These are phyloP conservation scores for Puccinia coronata DNA, from an alignment of 1,284 basidiomycete species.

Conservation along the genomic window DNA sequence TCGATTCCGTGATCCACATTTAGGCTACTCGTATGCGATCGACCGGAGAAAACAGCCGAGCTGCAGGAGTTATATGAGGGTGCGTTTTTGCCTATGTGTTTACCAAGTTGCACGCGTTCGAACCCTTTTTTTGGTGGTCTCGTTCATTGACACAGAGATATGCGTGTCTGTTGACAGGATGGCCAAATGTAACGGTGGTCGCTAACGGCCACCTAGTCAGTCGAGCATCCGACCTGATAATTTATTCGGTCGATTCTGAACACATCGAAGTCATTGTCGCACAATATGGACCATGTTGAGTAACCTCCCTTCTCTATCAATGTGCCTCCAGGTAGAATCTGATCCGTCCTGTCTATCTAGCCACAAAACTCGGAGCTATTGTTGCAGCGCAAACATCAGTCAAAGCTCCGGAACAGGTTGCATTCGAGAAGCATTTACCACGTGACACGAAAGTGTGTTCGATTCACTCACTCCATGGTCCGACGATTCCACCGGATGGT, in stretches of 20 bases:
- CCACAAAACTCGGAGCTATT: conserved; percentile 87
- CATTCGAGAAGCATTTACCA: conserved; percentile 88
- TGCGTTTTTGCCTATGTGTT: conserved; percentile 56
- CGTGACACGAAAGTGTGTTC: conserved; percentile 84
- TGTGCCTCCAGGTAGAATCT: background rate
- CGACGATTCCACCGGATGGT: conserved; percentile 82
- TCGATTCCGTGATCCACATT: too few relatives aligned
- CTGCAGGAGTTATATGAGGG: conserved; percentile 70
- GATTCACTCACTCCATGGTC: conserved; percentile 91
- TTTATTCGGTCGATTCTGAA: conserved; percentile 94
- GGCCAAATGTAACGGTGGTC: conserved; percentile 67
- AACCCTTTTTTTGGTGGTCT: background rate
- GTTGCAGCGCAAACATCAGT: conserved; percentile 96
- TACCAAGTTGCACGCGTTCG: too few relatives aligned
- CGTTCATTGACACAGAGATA: background rate
- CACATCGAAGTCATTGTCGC: conserved; percentile 79
- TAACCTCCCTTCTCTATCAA: conserved; percentile 44
- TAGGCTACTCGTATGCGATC: conserved; percentile 90
- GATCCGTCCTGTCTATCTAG: conserved; percentile 60
- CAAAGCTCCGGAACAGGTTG: conserved; percentile 86
- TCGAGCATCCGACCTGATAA: conserved; percentile 79
- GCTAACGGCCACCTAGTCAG: conserved; percentile 80
- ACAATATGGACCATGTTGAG: conserved; percentile 84
- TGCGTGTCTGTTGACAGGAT: conserved; percentile 46
- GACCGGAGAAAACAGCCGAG: conserved; percentile 72